These are phyloP conservation scores for Sindora glabra DNA, from an alignment of 306 rosid genomes.

Conservation along the genomic window DNA sequence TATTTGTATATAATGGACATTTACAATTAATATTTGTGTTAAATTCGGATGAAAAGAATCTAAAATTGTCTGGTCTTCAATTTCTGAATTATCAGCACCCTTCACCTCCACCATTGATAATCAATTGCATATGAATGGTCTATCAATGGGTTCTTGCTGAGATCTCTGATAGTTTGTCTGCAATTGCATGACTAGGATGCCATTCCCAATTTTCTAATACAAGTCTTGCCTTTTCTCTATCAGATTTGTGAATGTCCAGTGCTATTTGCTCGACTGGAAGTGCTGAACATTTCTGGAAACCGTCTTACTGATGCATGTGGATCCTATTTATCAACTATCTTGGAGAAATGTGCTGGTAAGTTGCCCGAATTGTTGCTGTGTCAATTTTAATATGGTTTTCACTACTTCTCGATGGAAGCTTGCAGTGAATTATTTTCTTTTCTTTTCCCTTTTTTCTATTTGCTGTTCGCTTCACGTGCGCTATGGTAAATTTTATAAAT, in stretches of 20 bases:
- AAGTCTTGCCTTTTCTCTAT: conserved; percentile 5
- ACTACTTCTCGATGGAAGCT: conserved; percentile 1
- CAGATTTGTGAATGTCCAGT: conserved; percentile 86
- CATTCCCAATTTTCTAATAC: background rate
- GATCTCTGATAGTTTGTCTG: background rate
- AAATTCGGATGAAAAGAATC: background rate
- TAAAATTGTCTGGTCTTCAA: conserved; percentile 3
- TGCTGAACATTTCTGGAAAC: conserved; percentile 82
- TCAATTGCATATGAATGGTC: background rate
- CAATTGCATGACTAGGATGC: background rate
- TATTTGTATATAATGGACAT: conserved; percentile 4
- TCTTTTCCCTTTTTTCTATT: conserved; percentile 7
- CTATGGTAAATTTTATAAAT: background rate
- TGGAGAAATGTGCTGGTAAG: conserved; percentile 71
- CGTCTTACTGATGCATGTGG: conserved; percentile 92
- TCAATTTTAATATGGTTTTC: conserved; percentile 6
- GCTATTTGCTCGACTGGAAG: conserved; percentile 72
- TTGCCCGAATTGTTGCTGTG: conserved; percentile 12
- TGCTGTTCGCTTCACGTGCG: background rate
- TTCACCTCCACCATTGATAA: too few relatives aligned
- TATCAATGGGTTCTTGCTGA: background rate
- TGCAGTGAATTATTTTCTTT: conserved; percentile 7
- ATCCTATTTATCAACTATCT: conserved; percentile 72
- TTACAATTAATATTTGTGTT: background rate
- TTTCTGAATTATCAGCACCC: conserved; percentile 1